Percentiles rank a stretch among this genome's conserved stretches.
Evolutionary conservation across 768 basidiomycete species (phyloP).

Genomic region (Rubroboletus pulcherrimus): DNA sequence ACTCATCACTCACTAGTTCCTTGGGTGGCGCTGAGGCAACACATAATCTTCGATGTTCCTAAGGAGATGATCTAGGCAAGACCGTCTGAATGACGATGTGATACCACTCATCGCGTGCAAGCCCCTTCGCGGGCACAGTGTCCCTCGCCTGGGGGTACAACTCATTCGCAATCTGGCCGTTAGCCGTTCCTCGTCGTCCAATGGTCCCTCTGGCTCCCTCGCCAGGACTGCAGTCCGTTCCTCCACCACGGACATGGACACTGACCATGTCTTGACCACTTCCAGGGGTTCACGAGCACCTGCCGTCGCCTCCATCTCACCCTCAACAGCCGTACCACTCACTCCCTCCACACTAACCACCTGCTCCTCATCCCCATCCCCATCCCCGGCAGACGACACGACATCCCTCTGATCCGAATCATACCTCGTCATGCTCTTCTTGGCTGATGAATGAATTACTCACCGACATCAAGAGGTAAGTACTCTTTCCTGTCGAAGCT

Average conservation of each 20-base stretch:
- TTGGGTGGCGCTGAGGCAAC: too few species aligned
- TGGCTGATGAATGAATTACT: slow-evolving; percentile 84
- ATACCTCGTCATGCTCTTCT: slow-evolving; percentile 37
- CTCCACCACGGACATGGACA: too few species aligned
- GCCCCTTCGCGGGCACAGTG: neutral
- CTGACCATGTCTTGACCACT: too few species aligned
- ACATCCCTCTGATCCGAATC: slow-evolving; percentile 10
- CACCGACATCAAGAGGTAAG: slow-evolving; percentile 80
- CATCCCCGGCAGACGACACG: neutral
- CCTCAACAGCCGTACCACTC: neutral
- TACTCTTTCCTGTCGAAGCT: neutral
- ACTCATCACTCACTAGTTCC: too few species aligned
- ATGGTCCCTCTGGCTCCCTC: too few species aligned
- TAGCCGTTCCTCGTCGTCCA: slow-evolving; percentile 45
- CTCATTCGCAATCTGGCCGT: slow-evolving; percentile 52
- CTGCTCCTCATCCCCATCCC: slow-evolving; percentile 21
- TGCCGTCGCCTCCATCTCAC: neutral
- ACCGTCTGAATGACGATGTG: neutral
- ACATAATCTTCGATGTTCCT: neutral
- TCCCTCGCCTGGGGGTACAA: slow-evolving; percentile 41
- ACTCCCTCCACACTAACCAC: slow-evolving; percentile 14
- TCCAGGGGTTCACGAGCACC: neutral
- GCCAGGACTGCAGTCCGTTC: too few species aligned
- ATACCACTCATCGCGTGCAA: slow-evolving; percentile 4
- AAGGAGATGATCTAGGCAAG: neutral